A percentile compares a stretch with the other conserved stretches of the same genome.
Conservation (phyloP, 345 rosid genomes). For the Psidium friedrichsthalianum region DNA sequence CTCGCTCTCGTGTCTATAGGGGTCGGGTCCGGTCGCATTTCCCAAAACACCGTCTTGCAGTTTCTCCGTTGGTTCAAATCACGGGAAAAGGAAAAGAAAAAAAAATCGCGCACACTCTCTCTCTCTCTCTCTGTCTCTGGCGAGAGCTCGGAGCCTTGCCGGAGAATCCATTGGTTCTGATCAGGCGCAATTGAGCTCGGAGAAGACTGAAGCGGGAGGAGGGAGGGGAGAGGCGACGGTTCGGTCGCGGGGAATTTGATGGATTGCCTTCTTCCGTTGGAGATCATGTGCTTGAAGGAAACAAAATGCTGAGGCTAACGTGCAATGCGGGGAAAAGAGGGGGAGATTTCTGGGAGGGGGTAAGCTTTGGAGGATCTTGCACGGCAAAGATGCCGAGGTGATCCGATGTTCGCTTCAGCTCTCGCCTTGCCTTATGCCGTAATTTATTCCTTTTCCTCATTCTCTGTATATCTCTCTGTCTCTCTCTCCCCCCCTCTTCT, state of each 20-base stretch:
- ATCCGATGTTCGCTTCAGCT: slow-evolving; percentile 21
- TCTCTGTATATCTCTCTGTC: not conserved
- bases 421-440: slow-evolving; percentile 39
- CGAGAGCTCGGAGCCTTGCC: slow-evolving; percentile 29
- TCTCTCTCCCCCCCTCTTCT: not conserved
- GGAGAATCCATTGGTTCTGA: slow-evolving; percentile 21
- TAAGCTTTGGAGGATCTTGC: slow-evolving; percentile 25
- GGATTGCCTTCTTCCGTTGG: not conserved
- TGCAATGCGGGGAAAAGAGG: slow-evolving; percentile 45
- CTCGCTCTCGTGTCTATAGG: slow-evolving; percentile 19
- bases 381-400: slow-evolving; percentile 26
- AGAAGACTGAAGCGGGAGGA: not conserved
- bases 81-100: not conserved
- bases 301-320: slow-evolving; percentile 27
- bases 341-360: slow-evolving; percentile 4
- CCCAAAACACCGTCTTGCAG: not conserved
- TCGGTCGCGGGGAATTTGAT: not conserved
- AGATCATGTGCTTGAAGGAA: not conserved
- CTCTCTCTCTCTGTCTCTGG: slow-evolving; percentile 11
- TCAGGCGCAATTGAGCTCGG: not conserved
- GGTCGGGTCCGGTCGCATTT: not conserved
- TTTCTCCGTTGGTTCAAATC: slow-evolving; percentile 4
- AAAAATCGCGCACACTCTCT: not conserved
- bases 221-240: not conserved
- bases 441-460: slow-evolving; percentile 31